A percentile compares a stretch with the other conserved stretches of the same genome.
phyloP scores from a whole-genome alignment of 2,329 filamentous ascomycete species.

The Mollisiaceae sp. region DNA sequence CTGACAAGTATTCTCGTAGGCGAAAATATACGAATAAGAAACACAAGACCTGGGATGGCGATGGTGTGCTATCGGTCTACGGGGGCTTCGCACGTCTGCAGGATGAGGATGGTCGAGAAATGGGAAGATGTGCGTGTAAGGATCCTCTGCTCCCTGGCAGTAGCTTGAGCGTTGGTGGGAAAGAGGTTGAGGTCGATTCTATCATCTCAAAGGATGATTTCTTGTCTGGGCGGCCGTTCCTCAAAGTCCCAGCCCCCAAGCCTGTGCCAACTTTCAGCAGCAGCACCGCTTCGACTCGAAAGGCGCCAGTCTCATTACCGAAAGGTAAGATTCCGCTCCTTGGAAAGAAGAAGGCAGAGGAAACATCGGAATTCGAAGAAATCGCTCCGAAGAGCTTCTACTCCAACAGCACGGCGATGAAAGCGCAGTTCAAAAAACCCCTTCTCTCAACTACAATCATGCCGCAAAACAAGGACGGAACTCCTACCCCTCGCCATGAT shows the following conservation, averaged over 20 bases:
- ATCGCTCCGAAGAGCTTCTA: slow-evolving; percentile 49
- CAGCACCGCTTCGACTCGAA: slow-evolving; percentile 23
- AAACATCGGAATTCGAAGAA: slow-evolving; percentile 32
- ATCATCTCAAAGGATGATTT: slow-evolving; percentile 65
- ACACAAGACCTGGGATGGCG: slow-evolving; percentile 79
- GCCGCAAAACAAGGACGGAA: slow-evolving; percentile 50
- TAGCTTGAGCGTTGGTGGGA: slow-evolving; percentile 65
- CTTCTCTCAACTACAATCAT: slow-evolving; percentile 58
- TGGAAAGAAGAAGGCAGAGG: slow-evolving; percentile 24
- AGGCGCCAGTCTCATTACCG: slow-evolving; percentile 27
- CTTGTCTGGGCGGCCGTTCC: slow-evolving; percentile 53
- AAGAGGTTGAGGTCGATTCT: slow-evolving; percentile 71
- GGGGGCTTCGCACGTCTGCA: slow-evolving; percentile 64
- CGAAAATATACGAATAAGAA: slow-evolving; percentile 74
- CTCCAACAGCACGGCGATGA: slow-evolving; percentile 44
- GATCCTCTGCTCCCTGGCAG: slow-evolving; percentile 64
- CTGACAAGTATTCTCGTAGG: slow-evolving; percentile 47
- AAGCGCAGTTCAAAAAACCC: slow-evolving; percentile 65
- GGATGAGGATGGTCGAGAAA: slow-evolving; percentile 65
- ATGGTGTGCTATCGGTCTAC: slow-evolving; percentile 65
- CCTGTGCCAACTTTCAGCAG: slow-evolving; percentile 21
- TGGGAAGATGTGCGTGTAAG: slow-evolving; percentile 62
- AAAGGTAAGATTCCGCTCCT: slow-evolving; percentile 38
- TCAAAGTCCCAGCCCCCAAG: slow-evolving; percentile 38
- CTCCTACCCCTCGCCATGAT: slow-evolving; percentile 68